A percentile compares a stretch with the other conserved stretches of the same genome.
These are phyloP conservation scores for Nephelium lappaceum DNA, from an alignment of 345 rosid species.

Conservation along the genomic window DNA sequence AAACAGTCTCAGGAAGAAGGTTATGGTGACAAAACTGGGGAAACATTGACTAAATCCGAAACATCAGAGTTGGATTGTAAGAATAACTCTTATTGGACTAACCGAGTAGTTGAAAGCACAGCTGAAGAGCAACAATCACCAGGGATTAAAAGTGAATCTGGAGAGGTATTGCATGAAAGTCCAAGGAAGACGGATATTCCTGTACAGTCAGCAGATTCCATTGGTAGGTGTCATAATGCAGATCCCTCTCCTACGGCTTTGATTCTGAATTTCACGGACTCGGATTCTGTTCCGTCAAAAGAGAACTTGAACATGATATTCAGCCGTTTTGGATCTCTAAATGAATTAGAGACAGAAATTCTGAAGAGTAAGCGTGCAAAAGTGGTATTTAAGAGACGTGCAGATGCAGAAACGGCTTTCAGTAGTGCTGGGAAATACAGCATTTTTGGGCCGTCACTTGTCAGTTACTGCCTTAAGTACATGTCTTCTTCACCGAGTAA, in stretches of 20 bases:
- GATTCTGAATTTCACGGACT: conserved; percentile 53
- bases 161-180: conserved; percentile 24
- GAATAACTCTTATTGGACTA: conserved; percentile 37
- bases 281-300: conserved; percentile 47
- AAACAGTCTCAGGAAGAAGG: conserved; percentile 27
- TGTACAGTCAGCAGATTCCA: conserved; percentile 16
- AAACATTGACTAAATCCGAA: conserved; percentile 30
- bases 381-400: conserved; percentile 54
- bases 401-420: conserved; percentile 65
- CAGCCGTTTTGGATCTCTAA: conserved; percentile 50
- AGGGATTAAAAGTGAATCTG: conserved; percentile 32
- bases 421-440: conserved; percentile 64
- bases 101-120: conserved; percentile 19
- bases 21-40: conserved; percentile 26
- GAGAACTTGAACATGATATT: conserved; percentile 56
- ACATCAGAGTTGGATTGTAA: conserved; percentile 23
- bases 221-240: conserved; percentile 26
- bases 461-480: conserved; percentile 53
- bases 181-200: conserved; percentile 20
- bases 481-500: conserved; percentile 23
- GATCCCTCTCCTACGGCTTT: conserved; percentile 48
- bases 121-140: conserved; percentile 30
- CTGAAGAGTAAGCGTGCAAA: conserved; percentile 52
- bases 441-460: conserved; percentile 64
- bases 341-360: conserved; percentile 48